These are phyloP conservation scores for Sphagnum fallax DNA, from an alignment of 228 moss, liverwort and hornwort species.

Conservation along the genomic window DNA sequence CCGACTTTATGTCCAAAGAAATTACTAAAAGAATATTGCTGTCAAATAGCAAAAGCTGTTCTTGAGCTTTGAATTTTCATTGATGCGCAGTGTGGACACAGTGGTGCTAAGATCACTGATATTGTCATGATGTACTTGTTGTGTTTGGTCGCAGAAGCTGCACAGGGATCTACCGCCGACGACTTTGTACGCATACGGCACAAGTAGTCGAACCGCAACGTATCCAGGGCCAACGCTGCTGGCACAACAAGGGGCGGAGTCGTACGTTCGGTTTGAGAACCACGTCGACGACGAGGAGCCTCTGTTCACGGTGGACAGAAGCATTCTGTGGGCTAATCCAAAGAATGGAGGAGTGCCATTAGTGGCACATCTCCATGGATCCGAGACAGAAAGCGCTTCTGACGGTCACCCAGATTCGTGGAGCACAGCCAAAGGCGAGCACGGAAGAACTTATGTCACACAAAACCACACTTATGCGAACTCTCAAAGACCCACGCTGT, in stretches of 20 bases:
- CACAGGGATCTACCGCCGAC: conserved; percentile 39
- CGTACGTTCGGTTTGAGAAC: conserved; percentile 36
- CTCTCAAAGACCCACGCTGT: conserved; percentile 8
- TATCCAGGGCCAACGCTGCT: conserved; percentile 41
- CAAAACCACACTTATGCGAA: conserved; percentile 25
- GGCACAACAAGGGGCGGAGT: conserved; percentile 4
- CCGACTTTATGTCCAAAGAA: too few species aligned
- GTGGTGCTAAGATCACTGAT: too few species aligned
- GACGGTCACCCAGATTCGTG: conserved; percentile 42
- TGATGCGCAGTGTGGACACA: too few species aligned
- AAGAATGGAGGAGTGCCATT: conserved; percentile 40
- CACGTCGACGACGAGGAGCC: conserved; percentile 12
- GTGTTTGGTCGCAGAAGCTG: conserved; percentile 18
- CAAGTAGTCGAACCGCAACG: conserved; percentile 11
- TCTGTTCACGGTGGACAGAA: conserved; percentile 5
- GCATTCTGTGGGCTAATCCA: conserved; percentile 17
- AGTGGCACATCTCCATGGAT: conserved; percentile 53
- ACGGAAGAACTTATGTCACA: conserved; percentile 6
- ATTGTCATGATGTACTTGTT: neutral
- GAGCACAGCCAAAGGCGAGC: conserved; percentile 17
- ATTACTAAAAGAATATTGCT: too few species aligned
- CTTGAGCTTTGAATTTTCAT: too few species aligned
- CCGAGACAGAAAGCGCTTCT: conserved; percentile 16
- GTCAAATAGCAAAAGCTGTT: too few species aligned
- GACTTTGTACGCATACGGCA: conserved; percentile 35